A percentile compares a stretch with the other conserved stretches of the same genome.
phyloP scores from a whole-genome alignment of 1,139 yeast species.

The Geotrichum histeridarum region DNA sequence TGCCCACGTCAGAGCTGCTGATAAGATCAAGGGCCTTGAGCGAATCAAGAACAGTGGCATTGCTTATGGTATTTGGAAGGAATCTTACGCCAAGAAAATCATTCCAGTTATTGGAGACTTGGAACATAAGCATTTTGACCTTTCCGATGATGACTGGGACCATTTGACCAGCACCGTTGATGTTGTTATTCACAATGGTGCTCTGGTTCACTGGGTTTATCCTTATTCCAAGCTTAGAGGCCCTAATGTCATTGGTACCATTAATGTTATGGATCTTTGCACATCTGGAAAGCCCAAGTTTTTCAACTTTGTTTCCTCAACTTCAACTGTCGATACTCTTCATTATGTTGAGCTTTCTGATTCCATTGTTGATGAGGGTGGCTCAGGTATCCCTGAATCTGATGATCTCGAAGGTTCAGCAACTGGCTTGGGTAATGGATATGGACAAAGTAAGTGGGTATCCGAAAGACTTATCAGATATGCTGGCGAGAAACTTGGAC shows the following conservation, averaged over 20 bases:
- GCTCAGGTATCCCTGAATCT: conserved; percentile 67
- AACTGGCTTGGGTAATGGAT: conserved; percentile 80
- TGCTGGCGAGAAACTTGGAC: conserved; percentile 75
- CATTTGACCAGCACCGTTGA: conserved; percentile 58
- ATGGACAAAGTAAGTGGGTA: conserved; percentile 97
- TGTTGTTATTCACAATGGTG: conserved; percentile 91
- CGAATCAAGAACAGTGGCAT: conserved; percentile 72
- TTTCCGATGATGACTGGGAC: conserved; percentile 54
- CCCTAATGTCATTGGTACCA: conserved; percentile 85
- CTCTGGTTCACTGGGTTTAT: conserved; percentile 97
- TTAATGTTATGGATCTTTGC: conserved; percentile 78
- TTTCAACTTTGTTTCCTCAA: conserved; percentile 90
- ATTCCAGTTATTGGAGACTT: conserved; percentile 81
- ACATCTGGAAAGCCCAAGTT: conserved; percentile 73
- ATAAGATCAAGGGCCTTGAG: conserved; percentile 61
- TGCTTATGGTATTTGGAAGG: conserved; percentile 84
- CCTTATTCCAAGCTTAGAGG: conserved; percentile 88
- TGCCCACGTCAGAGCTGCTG: conserved; percentile 88
- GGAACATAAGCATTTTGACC: conserved; percentile 65
- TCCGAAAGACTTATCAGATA: conserved; percentile 83
- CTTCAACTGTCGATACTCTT: conserved; percentile 84
- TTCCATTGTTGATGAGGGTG: conserved; percentile 57
- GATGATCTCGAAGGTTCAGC: conserved; percentile 81
- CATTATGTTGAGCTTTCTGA: conserved; percentile 77
- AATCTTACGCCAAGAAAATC: conserved; percentile 52